Percentiles rank a stretch among this genome's conserved stretches.
Evolutionary conservation across 352 stramenopile species (phyloP).

Genomic region (Pythium dissotocum): DNA sequence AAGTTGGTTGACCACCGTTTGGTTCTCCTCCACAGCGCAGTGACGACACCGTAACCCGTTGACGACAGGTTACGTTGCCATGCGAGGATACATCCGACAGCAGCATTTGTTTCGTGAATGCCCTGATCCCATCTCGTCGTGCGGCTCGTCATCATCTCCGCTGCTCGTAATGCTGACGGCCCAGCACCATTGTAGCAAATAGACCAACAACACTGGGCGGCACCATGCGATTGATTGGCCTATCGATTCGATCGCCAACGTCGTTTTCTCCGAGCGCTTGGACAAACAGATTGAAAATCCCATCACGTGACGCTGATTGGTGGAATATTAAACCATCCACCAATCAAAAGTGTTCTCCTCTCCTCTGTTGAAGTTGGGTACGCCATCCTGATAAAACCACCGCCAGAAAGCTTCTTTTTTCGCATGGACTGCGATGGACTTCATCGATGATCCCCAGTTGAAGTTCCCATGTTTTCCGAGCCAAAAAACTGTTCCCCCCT

Average conservation of each 20-base stretch:
- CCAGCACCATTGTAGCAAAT: not conserved
- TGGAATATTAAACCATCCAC: slow-evolving; percentile 19
- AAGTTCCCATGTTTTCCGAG: slow-evolving; percentile 11
- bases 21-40: too few species aligned
- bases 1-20: too few species aligned
- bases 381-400: slow-evolving; percentile 14
- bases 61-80: too few species aligned
- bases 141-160: not conserved
- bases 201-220: too few species aligned
- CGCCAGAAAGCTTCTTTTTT: slow-evolving; percentile 2
- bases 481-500: slow-evolving; percentile 8
- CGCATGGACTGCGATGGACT: slow-evolving; percentile 2
- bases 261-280: not conserved
- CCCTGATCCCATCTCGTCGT: not conserved
- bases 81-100: too few species aligned
- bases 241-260: not conserved
- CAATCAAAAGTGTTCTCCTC: slow-evolving; percentile 15
- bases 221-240: not conserved
- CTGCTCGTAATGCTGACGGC: not conserved
- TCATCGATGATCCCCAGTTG: slow-evolving; percentile 12
- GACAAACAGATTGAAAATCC: not conserved
- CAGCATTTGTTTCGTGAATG: not conserved
- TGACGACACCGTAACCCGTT: too few species aligned
- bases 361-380: slow-evolving; percentile 24
- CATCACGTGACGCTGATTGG: slow-evolving; percentile 13